These are phyloP conservation scores for Rasamsonia emersonii DNA, from an alignment of 2,329 filamentous ascomycete genomes.

Conservation along the genomic window DNA sequence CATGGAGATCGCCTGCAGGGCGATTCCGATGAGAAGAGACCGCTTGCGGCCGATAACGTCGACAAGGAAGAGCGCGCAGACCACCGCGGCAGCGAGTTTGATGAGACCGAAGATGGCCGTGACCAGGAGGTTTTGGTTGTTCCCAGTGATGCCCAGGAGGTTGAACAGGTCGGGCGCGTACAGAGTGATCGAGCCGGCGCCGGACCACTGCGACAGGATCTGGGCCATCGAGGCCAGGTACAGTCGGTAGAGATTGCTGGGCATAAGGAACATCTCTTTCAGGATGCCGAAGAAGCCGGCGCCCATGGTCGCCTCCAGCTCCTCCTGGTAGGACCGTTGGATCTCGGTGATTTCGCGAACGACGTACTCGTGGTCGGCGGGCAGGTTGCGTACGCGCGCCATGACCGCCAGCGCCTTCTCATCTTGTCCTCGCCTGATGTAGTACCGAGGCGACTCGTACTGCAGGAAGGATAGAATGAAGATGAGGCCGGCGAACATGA, in stretches of 20 bases:
- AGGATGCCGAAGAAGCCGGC: conserved; percentile 56
- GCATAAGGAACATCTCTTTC: conserved; percentile 59
- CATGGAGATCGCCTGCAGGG: conserved; percentile 53
- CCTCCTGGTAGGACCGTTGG: conserved; percentile 56
- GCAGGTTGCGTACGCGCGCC: conserved; percentile 44
- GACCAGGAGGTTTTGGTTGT: conserved; percentile 60
- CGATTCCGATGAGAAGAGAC: conserved; percentile 52
- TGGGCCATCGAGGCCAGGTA: conserved; percentile 62
- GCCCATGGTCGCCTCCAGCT: conserved; percentile 62
- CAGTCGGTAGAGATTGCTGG: conserved; percentile 61
- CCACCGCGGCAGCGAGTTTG: conserved; percentile 58
- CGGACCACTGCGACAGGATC: conserved; percentile 51
- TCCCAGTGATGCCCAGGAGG: conserved; percentile 61
- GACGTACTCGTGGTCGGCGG: conserved; percentile 46
- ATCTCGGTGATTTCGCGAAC: conserved; percentile 56
- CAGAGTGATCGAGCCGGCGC: conserved; percentile 62
- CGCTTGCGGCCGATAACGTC: conserved; percentile 70
- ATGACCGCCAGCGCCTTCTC: conserved; percentile 43
- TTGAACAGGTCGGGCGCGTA: conserved; percentile 68
- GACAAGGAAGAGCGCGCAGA: conserved; percentile 69
- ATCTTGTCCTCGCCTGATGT: conserved; percentile 55
- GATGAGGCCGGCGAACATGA: conserved; percentile 69
- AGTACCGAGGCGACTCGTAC: conserved; percentile 61
- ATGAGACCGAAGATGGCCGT: conserved; percentile 69
- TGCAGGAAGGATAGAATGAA: conserved; percentile 61